Conservation (phyloP, 139 green algal species). For the Astrephomene gubernaculifera region DNA sequence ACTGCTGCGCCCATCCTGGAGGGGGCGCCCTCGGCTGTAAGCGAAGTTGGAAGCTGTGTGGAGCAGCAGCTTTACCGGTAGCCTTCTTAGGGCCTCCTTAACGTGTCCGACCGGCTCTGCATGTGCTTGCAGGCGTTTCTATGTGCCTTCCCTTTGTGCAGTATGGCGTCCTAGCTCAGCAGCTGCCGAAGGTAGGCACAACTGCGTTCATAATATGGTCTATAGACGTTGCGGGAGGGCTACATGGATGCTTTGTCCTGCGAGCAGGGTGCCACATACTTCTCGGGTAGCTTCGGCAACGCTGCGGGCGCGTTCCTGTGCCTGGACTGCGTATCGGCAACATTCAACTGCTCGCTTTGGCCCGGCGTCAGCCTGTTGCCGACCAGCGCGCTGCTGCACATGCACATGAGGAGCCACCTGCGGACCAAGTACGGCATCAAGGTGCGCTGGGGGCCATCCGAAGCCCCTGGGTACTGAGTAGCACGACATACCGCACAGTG, state of each 20-base stretch:
- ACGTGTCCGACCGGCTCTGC: no score
- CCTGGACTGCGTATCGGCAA: background rate
- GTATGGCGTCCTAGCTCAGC: constrained; percentile 23
- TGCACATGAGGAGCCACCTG: background rate
- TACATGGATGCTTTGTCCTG: no score
- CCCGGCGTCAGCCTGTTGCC: constrained; percentile 22
- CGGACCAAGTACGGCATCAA: constrained; percentile 38
- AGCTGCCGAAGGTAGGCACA: background rate
- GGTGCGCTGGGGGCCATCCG: background rate
- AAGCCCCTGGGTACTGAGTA: no score
- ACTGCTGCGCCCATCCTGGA: constrained; percentile 13
- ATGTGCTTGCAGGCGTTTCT: constrained; percentile 12
- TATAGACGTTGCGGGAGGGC: no score
- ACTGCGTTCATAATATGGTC: no score
- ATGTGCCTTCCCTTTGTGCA: constrained; percentile 20
- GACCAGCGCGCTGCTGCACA: constrained; percentile 11
- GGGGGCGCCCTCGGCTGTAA: constrained; percentile 17
- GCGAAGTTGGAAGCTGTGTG: background rate
- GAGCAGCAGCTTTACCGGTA: no score
- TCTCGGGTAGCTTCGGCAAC: background rate
- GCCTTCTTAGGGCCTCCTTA: no score
- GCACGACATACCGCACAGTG: no score
- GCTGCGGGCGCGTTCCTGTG: background rate
- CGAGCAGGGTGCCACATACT: background rate
- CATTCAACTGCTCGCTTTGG: background rate